phyloP scores from a whole-genome alignment of 2,329 filamentous ascomycete species.

The Teratosphaeriaceae sp. region DNA sequence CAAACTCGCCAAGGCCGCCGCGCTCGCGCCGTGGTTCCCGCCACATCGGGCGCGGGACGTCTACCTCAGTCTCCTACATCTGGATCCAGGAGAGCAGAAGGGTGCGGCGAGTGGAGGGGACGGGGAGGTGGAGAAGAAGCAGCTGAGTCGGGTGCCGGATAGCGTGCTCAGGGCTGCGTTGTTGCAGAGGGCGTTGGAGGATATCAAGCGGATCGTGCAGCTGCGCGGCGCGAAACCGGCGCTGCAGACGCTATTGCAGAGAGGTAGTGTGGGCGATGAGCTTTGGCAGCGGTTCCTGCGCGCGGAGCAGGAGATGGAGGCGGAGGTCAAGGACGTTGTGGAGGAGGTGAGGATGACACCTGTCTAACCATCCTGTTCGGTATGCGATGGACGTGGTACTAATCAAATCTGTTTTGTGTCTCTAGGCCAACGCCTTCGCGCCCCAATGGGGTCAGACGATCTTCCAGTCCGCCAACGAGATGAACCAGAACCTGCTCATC shows the following conservation, averaged over 20 bases:
- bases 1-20: conserved; percentile 72
- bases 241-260: conserved; percentile 72
- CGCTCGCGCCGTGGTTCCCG: conserved; percentile 90
- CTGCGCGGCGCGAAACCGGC: conserved; percentile 85
- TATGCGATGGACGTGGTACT: too few relatives aligned
- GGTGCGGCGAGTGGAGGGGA: conserved; percentile 38
- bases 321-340: conserved; percentile 89
- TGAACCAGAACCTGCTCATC: conserved; percentile 74
- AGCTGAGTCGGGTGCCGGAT: conserved; percentile 62
- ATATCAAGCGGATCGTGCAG: conserved; percentile 86
- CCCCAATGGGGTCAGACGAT: conserved; percentile 90
- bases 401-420: too few relatives aligned
- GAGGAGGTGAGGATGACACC: conserved; percentile 59
- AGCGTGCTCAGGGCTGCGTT: conserved; percentile 82
- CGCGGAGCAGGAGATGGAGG: conserved; percentile 96
- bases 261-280: conserved; percentile 92
- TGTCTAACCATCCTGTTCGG: too few relatives aligned
- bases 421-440: conserved; percentile 79
- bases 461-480: conserved; percentile 97
- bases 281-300: conserved; percentile 86
- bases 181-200: conserved; percentile 80
- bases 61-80: conserved; percentile 85
- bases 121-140: conserved; percentile 60
- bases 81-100: conserved; percentile 45
- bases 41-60: conserved; percentile 87